phyloP scores from a whole-genome alignment of 495 filamentous ascomycete genomes.

The Talaromyces stipitatus region DNA sequence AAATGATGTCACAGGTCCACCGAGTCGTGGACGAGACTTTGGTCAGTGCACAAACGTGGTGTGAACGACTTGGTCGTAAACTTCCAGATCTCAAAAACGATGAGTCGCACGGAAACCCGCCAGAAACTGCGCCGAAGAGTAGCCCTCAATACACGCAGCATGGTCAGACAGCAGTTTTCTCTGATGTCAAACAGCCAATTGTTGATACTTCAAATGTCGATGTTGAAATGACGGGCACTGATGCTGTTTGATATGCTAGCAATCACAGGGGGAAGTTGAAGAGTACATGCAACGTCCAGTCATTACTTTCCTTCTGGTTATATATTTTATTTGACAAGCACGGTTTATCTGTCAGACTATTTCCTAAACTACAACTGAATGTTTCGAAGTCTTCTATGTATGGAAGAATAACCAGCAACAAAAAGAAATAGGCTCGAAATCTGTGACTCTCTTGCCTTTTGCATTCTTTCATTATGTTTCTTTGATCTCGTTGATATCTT shows the following conservation, averaged over 20 bases:
- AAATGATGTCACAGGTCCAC: conserved; percentile 82
- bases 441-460: neutral
- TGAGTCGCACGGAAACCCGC: conserved; percentile 12
- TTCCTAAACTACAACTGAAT: neutral
- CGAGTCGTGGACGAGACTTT: conserved; percentile 78
- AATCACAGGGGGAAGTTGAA: neutral
- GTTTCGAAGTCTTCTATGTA: neutral
- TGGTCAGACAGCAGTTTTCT: conserved; percentile 12
- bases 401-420: neutral
- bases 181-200: conserved; percentile 30
- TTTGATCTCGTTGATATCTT: neutral
- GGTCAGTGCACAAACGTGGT: conserved; percentile 80
- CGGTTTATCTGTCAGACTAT: neutral
- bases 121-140: conserved; percentile 13
- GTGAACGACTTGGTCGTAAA: conserved; percentile 60
- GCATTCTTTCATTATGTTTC: neutral
- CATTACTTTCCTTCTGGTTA: neutral
- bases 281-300: too few species aligned
- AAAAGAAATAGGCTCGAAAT: neutral
- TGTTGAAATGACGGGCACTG: conserved; percentile 33
- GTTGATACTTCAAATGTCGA: conserved; percentile 20
- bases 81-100: conserved; percentile 18
- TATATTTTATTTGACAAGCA: neutral
- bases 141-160: neutral
- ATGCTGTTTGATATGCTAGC: conserved; percentile 6